Evolutionary conservation across 2,329 filamentous ascomycete species (phyloP), one percentile per base, ranked within the genome.

Genomic region (Aspergillus niger): DNA sequence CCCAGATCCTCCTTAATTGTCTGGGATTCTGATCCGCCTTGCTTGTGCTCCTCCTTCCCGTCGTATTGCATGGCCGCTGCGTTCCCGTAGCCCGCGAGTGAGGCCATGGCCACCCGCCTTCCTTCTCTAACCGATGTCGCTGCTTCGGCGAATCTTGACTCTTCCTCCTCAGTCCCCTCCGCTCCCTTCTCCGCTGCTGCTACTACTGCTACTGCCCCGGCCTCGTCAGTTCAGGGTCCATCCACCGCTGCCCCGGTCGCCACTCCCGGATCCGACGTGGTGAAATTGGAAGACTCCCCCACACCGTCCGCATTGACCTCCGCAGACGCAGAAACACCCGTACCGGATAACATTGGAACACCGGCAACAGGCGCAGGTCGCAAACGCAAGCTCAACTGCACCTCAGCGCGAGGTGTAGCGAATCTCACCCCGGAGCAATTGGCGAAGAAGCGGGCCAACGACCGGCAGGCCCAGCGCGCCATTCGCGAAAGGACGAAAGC

Each of bases 391-490:
- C 65, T 77, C 57, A 72, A 73, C 43, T 76, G 69, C 59, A 65
- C 74, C 24, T 75, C 76, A 49, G 80, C 89, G 61, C 86, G 92
- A 67, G 92, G 91, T 65, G 92, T 96, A 58, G 91, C 92, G 65
- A 94, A 91, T 70, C 83, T 97, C 72, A 96, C 91, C 10, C 90
- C 92, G 5, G 90, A 93, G 63, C 93, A 97, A 77, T 85, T 97
- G 61, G 91, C 90, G 30, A 90, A 92, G 76, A 97, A 97, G 81
- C 85, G 93, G 65, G 91, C 91, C 70, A 97, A 97, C 84, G 91
- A 96, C 74, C 88, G 91, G 60, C 91, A 96, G 75, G 92, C 91
- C 30, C 91, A 96, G 74, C 85, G 91, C 52, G 91, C 91, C 41
- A 95, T 96, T 61, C 85, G 91, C 44, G 90, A 94, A 78, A 86